Evolutionary conservation across 75 land plant species (phyloP), one percentile per base, ranked within the genome.

Genomic region (Ceratopteris richardii): DNA sequence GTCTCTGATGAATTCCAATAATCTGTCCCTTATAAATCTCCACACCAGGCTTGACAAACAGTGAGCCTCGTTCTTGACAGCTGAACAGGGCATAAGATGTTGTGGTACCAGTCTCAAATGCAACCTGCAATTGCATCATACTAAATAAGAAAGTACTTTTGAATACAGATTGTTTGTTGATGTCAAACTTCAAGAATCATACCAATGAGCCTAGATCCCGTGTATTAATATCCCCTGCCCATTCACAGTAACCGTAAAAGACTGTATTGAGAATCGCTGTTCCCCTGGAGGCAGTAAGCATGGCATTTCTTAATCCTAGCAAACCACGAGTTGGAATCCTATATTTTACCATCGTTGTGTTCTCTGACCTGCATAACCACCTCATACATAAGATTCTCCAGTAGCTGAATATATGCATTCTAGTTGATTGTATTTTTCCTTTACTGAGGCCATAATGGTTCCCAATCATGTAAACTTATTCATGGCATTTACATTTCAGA

Each of bases 171-270:
- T n/a, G n/a, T n/a, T n/a, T n/a, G n/a, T n/a, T n/a, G n/a, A n/a
- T n/a, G n/a, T n/a, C n/a, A n/a, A n/a, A n/a, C n/a, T n/a, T n/a
- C n/a, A n/a, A 33, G 37, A 33, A 9, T 9, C 31, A 57, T 85
- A 93, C 98, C 98, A 94, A 64, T 27, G 98, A 94, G 24, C 98
- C 98, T 62, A 62, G 96, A 51, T 94, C 98, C 22, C 98, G 67
- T 28, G 96, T 94, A 76, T 62, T 74, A 0, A 94, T 79, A 17
- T 90, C 96, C 52, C 98, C 98, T 52, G 90, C 83, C 90, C 87
- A 86, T n/a, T 79, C 88, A 56, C 76, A 91, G 71, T 89, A 94
- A 25, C 84, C 72, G 47, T 94, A 81, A 74, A 94, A 94, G 23
- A 85, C 67, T 44, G 98, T 94, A 67, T 89, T 94, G 19, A 94